phyloP scores from a whole-genome alignment of 176 grass and related monocot species.

The Ensete glaucum region DNA sequence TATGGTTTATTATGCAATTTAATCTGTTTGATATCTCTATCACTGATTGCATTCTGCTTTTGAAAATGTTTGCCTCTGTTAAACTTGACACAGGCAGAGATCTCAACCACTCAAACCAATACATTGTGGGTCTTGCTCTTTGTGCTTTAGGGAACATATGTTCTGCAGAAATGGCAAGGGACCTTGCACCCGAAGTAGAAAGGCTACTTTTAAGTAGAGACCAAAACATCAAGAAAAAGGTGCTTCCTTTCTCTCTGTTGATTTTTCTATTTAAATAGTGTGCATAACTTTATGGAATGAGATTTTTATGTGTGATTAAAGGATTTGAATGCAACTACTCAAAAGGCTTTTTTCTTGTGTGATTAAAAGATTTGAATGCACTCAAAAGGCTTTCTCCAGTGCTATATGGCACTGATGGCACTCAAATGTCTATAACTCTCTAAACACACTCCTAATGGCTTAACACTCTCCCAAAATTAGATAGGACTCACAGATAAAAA shows the following conservation, averaged over 20 bases:
- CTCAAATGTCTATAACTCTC: too few relatives aligned
- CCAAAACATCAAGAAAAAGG: constrained; percentile 92
- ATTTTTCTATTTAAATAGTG: not conserved
- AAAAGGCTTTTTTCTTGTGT: not conserved
- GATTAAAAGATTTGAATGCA: not conserved
- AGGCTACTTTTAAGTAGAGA: constrained; percentile 77
- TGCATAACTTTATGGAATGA: not conserved
- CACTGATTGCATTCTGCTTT: not conserved
- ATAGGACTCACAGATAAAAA: too few relatives aligned
- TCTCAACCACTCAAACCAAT: constrained; percentile 98
- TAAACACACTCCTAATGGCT: too few relatives aligned
- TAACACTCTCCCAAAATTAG: too few relatives aligned
- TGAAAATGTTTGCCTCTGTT: constrained; percentile 6
- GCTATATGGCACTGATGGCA: too few relatives aligned
- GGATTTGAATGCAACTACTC: not conserved
- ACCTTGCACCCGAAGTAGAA: constrained; percentile 93
- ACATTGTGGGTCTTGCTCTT: constrained; percentile 90
- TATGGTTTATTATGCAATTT: not conserved
- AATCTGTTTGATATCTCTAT: not conserved
- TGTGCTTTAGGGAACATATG: constrained; percentile 97
- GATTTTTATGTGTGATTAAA: not conserved
- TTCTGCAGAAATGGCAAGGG: constrained; percentile 95
- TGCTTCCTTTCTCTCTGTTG: constrained; percentile 1
- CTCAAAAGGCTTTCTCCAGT: too few relatives aligned
- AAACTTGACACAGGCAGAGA: constrained; percentile 74